A percentile compares a stretch with the other conserved stretches of the same genome.
Conservation (phyloP, 495 filamentous ascomycete genomes). For the Halenospora varia region DNA sequence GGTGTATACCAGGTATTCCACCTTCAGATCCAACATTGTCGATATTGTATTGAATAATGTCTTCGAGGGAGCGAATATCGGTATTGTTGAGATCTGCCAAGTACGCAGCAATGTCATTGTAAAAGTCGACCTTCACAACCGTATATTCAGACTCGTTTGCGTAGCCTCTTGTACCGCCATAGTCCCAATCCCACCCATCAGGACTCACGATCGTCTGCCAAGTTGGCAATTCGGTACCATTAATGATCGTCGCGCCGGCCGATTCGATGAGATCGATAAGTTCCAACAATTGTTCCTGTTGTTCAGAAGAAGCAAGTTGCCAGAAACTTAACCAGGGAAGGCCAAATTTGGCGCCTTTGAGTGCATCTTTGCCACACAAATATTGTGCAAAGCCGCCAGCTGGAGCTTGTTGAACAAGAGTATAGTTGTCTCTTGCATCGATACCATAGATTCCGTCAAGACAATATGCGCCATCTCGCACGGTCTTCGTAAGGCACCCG, state of each 20-base stretch:
- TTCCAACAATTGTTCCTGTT: constrained; percentile 46
- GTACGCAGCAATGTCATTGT: constrained; percentile 67
- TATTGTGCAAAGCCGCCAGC: constrained; percentile 50
- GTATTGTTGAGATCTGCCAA: constrained; percentile 63
- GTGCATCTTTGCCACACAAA: constrained; percentile 44
- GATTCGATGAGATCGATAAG: constrained; percentile 50
- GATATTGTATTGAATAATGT: constrained; percentile 65
- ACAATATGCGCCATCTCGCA: constrained; percentile 60
- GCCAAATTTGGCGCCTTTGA: constrained; percentile 62
- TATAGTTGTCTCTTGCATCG: constrained; percentile 56
- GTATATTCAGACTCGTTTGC: constrained; percentile 70
- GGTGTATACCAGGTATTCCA: constrained; percentile 55
- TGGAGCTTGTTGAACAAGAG: constrained; percentile 52
- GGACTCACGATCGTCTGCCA: constrained; percentile 57
- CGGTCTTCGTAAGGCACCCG: constrained; percentile 60
- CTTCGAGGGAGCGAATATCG: constrained; percentile 57
- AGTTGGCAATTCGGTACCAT: constrained; percentile 63
- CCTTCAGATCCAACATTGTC: constrained; percentile 66
- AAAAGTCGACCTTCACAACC: constrained; percentile 71
- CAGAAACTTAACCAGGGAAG: constrained; percentile 70
- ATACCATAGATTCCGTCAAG: constrained; percentile 62
- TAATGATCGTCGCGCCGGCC: constrained; percentile 65
- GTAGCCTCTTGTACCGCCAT: constrained; percentile 55
- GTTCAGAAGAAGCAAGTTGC: constrained; percentile 48
- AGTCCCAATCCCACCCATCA: constrained; percentile 70